A percentile compares a stretch with the other conserved stretches of the same genome.
Conservation (phyloP, 2,329 filamentous ascomycete genomes). For the Orbilia blumenaviensis region DNA sequence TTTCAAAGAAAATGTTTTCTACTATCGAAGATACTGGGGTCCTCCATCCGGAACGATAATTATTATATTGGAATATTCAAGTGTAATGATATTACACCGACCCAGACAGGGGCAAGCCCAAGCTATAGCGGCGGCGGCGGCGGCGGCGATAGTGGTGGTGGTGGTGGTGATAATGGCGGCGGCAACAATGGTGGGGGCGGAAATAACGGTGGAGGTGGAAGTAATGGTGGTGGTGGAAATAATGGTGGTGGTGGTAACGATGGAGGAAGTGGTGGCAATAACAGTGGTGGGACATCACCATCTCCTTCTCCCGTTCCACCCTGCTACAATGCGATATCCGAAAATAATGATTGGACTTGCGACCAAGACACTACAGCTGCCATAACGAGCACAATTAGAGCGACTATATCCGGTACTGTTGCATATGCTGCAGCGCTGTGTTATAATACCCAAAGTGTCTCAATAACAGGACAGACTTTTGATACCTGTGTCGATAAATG, state of each 20-base stretch:
- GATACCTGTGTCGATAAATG: neutral
- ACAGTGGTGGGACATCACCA: neutral
- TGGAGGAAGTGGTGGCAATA: neutral
- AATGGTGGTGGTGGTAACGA: too few species aligned
- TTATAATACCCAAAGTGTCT: neutral
- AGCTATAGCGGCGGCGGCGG: neutral
- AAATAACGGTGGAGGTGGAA: neutral
- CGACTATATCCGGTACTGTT: neutral
- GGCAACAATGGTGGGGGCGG: neutral
- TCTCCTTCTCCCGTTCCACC: neutral
- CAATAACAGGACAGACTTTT: neutral
- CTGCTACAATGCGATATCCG: neutral
- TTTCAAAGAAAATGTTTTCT: neutral
- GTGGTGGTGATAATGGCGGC: neutral
- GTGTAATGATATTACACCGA: neutral
- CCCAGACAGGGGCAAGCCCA: neutral
- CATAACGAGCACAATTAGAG: neutral
- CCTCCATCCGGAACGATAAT: neutral
- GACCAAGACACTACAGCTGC: neutral
- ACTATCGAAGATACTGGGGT: neutral
- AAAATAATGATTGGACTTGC: neutral
- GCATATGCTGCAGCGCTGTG: neutral
- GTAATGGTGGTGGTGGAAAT: neutral
- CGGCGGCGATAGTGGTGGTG: too few species aligned
- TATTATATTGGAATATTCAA: slow-evolving; percentile 5